A percentile compares a stretch with the other conserved stretches of the same genome.
Conservation (phyloP, 495 filamentous ascomycete genomes). For the Rostrohypoxylon terebratum region DNA sequence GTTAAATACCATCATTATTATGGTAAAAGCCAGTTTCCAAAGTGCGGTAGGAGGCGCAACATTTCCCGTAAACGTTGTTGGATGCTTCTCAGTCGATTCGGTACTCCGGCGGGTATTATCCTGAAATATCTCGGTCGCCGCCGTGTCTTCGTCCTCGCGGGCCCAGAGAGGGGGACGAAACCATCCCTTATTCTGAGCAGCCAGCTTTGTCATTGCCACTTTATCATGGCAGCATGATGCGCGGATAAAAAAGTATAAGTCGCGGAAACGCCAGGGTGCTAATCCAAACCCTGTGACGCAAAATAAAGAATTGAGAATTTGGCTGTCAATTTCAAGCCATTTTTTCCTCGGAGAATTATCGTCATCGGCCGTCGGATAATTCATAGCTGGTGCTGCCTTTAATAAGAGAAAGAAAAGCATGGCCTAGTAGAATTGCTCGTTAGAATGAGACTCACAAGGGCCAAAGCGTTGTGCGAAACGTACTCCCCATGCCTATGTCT, state of each 20-base stretch:
- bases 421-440: conserved; percentile 49
- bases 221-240: conserved; percentile 39
- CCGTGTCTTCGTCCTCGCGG: neutral
- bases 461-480: neutral
- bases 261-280: conserved; percentile 85
- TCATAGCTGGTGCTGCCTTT: conserved; percentile 76
- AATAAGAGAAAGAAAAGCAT: conserved; percentile 83
- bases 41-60: conserved; percentile 65
- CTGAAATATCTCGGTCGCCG: conserved; percentile 4
- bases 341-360: conserved; percentile 69
- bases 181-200: conserved; percentile 34
- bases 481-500: conserved; percentile 25
- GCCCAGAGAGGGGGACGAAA: conserved; percentile 33
- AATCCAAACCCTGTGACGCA: conserved; percentile 88
- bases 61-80: conserved; percentile 64
- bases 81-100: conserved; percentile 53
- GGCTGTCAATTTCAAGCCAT: conserved; percentile 77
- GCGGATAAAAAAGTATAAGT: conserved; percentile 71
- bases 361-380: conserved; percentile 70
- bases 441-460: conserved; percentile 2
- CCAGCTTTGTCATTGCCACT: conserved; percentile 36
- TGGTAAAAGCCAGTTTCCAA: conserved; percentile 73
- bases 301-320: conserved; percentile 86
- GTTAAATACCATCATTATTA: conserved; percentile 72
- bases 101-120: conserved; percentile 56